Base-by-base conservation (phyloP, 345 rosid genomes). In the Populus pruinosa region DNA sequence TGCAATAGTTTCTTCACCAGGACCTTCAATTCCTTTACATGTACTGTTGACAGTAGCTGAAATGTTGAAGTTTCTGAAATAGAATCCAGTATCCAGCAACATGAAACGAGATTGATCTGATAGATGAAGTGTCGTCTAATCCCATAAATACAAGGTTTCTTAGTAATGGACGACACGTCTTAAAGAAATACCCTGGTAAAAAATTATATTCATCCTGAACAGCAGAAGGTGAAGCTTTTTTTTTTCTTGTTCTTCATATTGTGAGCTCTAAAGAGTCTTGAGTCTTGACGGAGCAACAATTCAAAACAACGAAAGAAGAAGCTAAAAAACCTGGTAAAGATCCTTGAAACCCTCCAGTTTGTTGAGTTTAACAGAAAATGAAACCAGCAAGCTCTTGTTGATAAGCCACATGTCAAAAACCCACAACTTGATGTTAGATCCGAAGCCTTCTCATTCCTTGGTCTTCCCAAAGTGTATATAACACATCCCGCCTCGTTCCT, bases 361-460 rank as follows among this genome's bases (percentile, higher is more conserved):
- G 74, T 35, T 61, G 21, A 39, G 55, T 69, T 39, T 39, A 53
- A 59, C 25, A 35, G 36, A 25, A 14, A 74, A 74, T 64, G 21
- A 39, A 69, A 76, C 25, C 20, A 69, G 14, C 75, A 11, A 50
- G 71, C 21, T 25, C 70, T 44, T 11, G 20, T 44, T 16, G 27
- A 63, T 77, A 17, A 23, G 67, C 80, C 75, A 77, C 65, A 75
- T 71, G 70, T 70, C 70, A 63, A 71, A 14, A 70, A 63, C 70
- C 75, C 75, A 71, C 69, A 7, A 59, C 11, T 17, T 33, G 11
- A n/a, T 59, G 50, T 7, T 18, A 20, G 59, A 53, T 53, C 59
- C 59, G 23, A 20, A 53, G n/a, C 35, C 74, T 49, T 7, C 18
- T 33, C 27, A 17, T 49, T 33, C 17, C 62, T 33, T 31, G 16